Percentiles rank a stretch among this genome's conserved stretches.
These are phyloP conservation scores for Leccinum olivaceopallidum DNA, from an alignment of 768 basidiomycete genomes.

Conservation along the genomic window DNA sequence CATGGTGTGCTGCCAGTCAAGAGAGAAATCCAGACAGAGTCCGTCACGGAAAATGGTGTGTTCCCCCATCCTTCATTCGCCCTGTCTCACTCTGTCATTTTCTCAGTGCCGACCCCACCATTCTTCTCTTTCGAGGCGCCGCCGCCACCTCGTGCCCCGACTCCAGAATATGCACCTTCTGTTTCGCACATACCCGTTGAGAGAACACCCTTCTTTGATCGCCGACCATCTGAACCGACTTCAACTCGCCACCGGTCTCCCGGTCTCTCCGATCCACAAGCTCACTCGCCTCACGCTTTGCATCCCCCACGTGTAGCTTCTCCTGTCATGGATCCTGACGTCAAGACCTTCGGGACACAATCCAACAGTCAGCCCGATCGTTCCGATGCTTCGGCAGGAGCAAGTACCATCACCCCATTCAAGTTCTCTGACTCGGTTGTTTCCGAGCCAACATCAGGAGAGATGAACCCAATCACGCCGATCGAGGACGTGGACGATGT, in stretches of 20 bases:
- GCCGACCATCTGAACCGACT: background rate
- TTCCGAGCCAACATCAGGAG: background rate
- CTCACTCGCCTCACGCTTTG: background rate
- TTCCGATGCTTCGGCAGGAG: background rate
- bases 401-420: background rate
- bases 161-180: background rate
- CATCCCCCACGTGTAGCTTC: background rate
- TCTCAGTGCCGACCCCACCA: conserved; percentile 6
- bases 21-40: background rate
- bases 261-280: conserved; percentile 1
- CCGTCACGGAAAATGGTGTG: conserved; percentile 13
- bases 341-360: conserved; percentile 4
- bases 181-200: background rate
- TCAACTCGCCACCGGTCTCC: conserved; percentile 1
- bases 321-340: conserved; percentile 9
- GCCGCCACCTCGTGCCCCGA: background rate
- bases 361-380: background rate
- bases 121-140: background rate
- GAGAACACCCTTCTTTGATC: background rate
- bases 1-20: background rate
- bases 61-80: background rate
- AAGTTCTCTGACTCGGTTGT: conserved; percentile 2
- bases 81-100: conserved; percentile 7
- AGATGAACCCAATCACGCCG: background rate
- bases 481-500: background rate